These are phyloP conservation scores for Umbelopsis sp. DNA, from an alignment of 371 early-diverging fungal genomes.

Conservation along the genomic window DNA sequence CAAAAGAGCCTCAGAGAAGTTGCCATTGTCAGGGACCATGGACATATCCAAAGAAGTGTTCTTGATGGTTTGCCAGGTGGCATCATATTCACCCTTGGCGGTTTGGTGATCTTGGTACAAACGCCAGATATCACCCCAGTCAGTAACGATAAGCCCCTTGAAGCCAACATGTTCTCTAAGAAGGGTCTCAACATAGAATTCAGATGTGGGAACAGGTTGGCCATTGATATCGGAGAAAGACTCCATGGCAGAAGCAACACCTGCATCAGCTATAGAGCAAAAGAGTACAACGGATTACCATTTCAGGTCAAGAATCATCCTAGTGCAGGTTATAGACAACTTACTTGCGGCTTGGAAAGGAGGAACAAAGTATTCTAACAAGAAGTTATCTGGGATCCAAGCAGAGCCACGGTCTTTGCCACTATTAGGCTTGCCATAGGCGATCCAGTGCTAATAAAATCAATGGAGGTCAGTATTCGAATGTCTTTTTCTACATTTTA, in stretches of 20 bases:
- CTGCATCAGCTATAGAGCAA: constrained; percentile 49
- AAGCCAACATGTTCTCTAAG: constrained; percentile 62
- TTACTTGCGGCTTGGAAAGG: constrained; percentile 59
- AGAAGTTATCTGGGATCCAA: constrained; percentile 58
- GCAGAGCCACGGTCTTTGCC: constrained; percentile 67
- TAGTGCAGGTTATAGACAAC: background rate
- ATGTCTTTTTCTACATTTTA: background rate
- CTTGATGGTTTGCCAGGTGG: constrained; percentile 48
- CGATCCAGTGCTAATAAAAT: constrained; percentile 32
- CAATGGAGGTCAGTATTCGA: too few relatives aligned
- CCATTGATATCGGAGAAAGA: constrained; percentile 71
- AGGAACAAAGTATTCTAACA: constrained; percentile 68
- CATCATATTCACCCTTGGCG: constrained; percentile 50
- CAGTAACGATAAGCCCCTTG: constrained; percentile 68
- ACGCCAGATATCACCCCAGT: constrained; percentile 68
- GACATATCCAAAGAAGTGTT: constrained; percentile 68
- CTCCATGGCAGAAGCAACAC: constrained; percentile 73
- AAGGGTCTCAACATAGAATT: constrained; percentile 57
- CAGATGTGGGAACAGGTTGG: constrained; percentile 60
- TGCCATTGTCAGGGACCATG: constrained; percentile 62
- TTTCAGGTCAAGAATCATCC: background rate
- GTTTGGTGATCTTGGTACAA: constrained; percentile 56
- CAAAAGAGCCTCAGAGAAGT: constrained; percentile 45
- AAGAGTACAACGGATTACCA: background rate
- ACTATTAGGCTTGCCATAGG: constrained; percentile 47